phyloP scores from a whole-genome alignment of 2,329 filamentous ascomycete genomes.

The Phoma herbarum region DNA sequence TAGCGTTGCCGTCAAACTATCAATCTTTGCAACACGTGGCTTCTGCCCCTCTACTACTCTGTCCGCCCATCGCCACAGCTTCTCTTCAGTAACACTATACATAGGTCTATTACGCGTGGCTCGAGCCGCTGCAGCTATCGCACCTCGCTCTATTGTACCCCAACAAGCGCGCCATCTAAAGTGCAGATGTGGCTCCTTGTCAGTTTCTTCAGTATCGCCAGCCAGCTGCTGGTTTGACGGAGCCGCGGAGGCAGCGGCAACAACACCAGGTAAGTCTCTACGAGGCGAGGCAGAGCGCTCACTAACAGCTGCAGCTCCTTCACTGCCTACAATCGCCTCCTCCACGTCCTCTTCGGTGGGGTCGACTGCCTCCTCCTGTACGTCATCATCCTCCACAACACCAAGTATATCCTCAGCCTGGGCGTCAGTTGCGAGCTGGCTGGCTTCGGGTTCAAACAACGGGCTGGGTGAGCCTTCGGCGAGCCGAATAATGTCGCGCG shows the following conservation, averaged over 20 bases:
- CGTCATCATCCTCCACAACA: neutral
- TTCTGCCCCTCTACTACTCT: neutral
- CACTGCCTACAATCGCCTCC: neutral
- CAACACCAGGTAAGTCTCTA: neutral
- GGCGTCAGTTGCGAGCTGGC: no score
- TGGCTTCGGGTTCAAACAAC: no score
- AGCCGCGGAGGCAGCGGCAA: neutral
- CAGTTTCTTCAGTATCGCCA: no score
- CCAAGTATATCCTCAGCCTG: no score
- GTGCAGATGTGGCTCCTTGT: no score
- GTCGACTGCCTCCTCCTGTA: neutral
- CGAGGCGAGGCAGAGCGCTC: no score
- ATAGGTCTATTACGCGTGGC: no score
- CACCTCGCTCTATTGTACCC: neutral
- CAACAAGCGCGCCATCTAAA: no score
- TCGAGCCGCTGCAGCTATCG: no score
- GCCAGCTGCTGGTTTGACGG: neutral
- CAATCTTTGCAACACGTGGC: conserved; percentile 2
- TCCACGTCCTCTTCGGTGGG: neutral
- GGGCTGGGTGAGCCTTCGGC: no score
- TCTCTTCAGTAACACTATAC: neutral
- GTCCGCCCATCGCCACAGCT: conserved; percentile 13
- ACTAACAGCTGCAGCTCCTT: neutral
- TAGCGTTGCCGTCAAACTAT: no score
- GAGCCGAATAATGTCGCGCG: no score